Evolutionary conservation across 768 basidiomycete genomes (phyloP).

Genomic region (Candolleomyces eurysporus): DNA sequence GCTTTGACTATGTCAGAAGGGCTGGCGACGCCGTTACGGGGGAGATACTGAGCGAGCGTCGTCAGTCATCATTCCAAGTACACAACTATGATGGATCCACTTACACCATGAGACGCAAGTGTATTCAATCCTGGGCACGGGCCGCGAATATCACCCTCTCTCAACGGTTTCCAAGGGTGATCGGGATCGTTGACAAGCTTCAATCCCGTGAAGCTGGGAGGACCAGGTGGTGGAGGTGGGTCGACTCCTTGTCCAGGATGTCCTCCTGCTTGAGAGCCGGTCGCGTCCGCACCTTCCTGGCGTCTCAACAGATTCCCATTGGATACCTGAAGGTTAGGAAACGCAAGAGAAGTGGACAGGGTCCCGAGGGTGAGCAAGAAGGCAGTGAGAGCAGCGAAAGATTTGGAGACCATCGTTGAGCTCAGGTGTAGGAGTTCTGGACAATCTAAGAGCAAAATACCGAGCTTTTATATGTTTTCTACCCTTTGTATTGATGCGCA

Average conservation of each 20-base stretch:
- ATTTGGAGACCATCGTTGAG: too few species aligned
- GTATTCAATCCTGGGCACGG: slow-evolving; percentile 15
- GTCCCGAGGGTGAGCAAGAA: too few species aligned
- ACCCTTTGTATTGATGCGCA: too few species aligned
- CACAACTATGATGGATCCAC: neutral
- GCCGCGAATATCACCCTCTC: slow-evolving; percentile 3
- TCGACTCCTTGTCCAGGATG: neutral
- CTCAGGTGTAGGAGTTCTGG: too few species aligned
- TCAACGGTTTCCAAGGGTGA: slow-evolving; percentile 15
- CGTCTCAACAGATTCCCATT: too few species aligned
- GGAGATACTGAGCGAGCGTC: slow-evolving; percentile 9
- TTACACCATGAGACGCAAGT: slow-evolving; percentile 19
- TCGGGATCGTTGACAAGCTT: slow-evolving; percentile 12
- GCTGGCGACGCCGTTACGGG: slow-evolving; percentile 12
- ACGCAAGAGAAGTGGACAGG: too few species aligned
- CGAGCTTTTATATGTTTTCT: too few species aligned
- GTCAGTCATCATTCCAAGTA: neutral
- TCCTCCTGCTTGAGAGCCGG: too few species aligned
- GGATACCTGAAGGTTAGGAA: too few species aligned
- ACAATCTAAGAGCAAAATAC: too few species aligned
- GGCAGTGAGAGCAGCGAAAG: too few species aligned
- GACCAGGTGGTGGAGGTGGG: slow-evolving; percentile 5
- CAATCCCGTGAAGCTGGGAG: slow-evolving; percentile 7
- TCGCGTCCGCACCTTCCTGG: too few species aligned
- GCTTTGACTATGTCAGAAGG: slow-evolving; percentile 13